Conservation (phyloP, 2,329 filamentous ascomycete genomes). For the Neofusicoccum laricinum region DNA sequence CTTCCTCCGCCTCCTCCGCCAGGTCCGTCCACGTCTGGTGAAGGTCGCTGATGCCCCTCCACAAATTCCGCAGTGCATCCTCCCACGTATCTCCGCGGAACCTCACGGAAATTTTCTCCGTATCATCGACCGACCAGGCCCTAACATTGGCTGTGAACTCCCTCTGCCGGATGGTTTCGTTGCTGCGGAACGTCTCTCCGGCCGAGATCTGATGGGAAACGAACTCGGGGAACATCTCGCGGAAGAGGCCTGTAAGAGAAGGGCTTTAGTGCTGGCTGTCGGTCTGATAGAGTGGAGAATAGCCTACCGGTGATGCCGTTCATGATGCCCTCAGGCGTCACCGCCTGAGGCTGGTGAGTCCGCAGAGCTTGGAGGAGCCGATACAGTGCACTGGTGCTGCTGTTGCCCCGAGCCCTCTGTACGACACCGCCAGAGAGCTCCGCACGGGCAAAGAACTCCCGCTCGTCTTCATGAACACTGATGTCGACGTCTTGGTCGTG, state of each 20-base stretch:
- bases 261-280: no score
- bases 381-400: no score
- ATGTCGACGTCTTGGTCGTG: no score
- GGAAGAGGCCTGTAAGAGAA: neutral
- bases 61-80: neutral
- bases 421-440: no score
- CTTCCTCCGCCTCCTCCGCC: neutral
- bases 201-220: neutral
- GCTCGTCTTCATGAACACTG: no score
- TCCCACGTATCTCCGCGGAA: neutral
- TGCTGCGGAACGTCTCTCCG: neutral
- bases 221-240: neutral
- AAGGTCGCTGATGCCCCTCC: neutral
- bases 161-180: neutral
- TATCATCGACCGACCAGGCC: neutral
- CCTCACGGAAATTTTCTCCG: no score
- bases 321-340: neutral
- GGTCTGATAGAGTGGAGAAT: neutral
- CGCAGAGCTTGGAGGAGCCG: neutral
- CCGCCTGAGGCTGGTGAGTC: neutral
- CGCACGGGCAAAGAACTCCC: no score
- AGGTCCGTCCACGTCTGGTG: neutral
- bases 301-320: neutral
- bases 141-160: neutral
- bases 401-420: no score